Base-by-base conservation (phyloP, 2,329 filamentous ascomycete genomes). In the Thielaviopsis punctulata region DNA sequence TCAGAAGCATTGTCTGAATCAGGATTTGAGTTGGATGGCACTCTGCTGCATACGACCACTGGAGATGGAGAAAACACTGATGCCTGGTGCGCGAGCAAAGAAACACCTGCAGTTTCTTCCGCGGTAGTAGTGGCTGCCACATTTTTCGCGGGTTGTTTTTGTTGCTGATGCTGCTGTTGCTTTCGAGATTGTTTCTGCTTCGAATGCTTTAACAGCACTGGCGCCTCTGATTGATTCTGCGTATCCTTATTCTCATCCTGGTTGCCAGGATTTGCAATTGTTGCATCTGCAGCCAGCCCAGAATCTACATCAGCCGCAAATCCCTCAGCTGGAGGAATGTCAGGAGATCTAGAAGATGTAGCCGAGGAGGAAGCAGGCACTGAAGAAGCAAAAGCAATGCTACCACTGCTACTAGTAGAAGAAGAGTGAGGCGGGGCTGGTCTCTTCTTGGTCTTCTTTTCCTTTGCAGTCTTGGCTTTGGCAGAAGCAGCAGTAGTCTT, bases 401-500 rank as follows among this genome's bases (percentile, higher is more conserved):
- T n/a, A n/a, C n/a, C n/a, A n/a, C n/a, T n/a, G n/a, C 9, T 33
- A 33, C 9, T 33, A 33, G 27, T 33, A 12, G 5, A 10, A 27
- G 25, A 6, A 27, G 10, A 6, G 10, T 6, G 5, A 27, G 33
- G 6, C 2, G 33, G 15, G 18, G 33, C 33, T 18, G 33, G 19
- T 41, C n/a, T 41, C n/a, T 41, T 41, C 15, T 41, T 41, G 2
- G 36, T 9, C 36, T 15, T 41, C 15, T 39, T 39, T 15, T n/a
- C 33, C 33, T 39, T n/a, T 5, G 33, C 24, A 1, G 50, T 30
- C 44, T 47, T 47, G 39, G 23, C 21, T 21, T 49, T 54, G 19
- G 48, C 52, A 9, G 54, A 48, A 19, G 48, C 52, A 9, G 54
- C 49, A 19, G 55, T n/a, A 23, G 57, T 57, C 41, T 57, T 61